Conservation (phyloP, 2,329 filamentous ascomycete species). For the Seiridium cupressi region DNA sequence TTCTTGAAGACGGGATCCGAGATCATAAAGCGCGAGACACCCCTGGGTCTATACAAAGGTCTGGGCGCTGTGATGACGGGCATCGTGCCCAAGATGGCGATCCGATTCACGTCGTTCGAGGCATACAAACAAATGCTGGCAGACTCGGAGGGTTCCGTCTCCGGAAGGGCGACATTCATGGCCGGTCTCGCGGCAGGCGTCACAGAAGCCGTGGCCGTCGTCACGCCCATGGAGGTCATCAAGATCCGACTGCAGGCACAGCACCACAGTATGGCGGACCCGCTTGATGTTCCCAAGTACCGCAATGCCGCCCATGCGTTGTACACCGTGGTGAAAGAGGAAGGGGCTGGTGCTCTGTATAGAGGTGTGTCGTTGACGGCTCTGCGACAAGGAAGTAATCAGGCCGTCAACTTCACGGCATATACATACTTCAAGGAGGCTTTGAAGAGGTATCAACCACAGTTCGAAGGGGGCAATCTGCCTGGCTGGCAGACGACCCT, state of each 20-base stretch:
- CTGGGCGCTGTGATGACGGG: slow-evolving; percentile 95
- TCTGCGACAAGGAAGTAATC: slow-evolving; percentile 91
- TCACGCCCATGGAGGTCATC: slow-evolving; percentile 98
- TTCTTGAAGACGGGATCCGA: slow-evolving; percentile 84
- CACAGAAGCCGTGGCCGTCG: slow-evolving; percentile 93
- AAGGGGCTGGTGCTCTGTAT: slow-evolving; percentile 84
- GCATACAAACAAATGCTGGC: slow-evolving; percentile 85
- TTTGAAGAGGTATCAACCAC: slow-evolving; percentile 70
- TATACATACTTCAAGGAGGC: slow-evolving; percentile 89
- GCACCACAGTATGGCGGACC: slow-evolving; percentile 96
- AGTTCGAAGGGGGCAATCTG: slow-evolving; percentile 60
- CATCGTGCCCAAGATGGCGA: slow-evolving; percentile 99
- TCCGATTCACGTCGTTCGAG: slow-evolving; percentile 97
- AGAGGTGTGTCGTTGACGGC: slow-evolving; percentile 92
- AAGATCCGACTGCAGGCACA: slow-evolving; percentile 98
- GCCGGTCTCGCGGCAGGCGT: slow-evolving; percentile 88
- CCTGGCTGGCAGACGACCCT: slow-evolving; percentile 88
- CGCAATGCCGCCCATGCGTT: slow-evolving; percentile 81
- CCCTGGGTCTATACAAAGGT: slow-evolving; percentile 93
- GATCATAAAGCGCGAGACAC: slow-evolving; percentile 87
- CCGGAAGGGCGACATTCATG: slow-evolving; percentile 65
- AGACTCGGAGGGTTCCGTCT: slow-evolving; percentile 65
- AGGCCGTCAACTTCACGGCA: slow-evolving; percentile 98
- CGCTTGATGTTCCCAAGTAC: slow-evolving; percentile 94
- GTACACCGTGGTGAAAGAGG: slow-evolving; percentile 90